Base-by-base conservation (phyloP, 116 monocot species). In the Zostera marina region DNA sequence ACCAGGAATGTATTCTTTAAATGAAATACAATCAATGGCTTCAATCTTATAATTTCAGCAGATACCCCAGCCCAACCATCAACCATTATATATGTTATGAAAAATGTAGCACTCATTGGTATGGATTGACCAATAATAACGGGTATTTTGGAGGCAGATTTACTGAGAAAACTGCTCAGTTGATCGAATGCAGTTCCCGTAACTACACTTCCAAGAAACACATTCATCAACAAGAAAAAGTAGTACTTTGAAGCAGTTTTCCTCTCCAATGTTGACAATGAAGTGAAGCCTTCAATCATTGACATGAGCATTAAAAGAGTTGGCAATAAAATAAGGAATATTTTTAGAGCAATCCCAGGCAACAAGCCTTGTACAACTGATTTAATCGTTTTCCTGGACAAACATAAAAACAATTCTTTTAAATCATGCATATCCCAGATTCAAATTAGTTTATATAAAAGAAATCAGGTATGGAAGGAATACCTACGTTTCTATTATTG, bases 61-160 rank as follows among this genome's bases (percentile, higher is more conserved):
- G 94, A 88, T 70, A 94, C 61, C 40, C 94, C 88, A 54, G 94
- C 74, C 94, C 94, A 94, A 46, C 94, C 94, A 74, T 94, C 94
- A 47, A 94, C 85, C 92, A 93, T 93, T 59, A 93, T 75, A 32
- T 81, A 93, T 39, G 77, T 87, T 11, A 93, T 87, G 66, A 93
- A 93, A 72, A 93, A 93, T 57, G 88, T 84, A 67, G 92, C 92
- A 61, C 81, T 94, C 88, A 84, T 82, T 39, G 94, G 94, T 23
- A 94, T 94, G 11, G 88, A 77, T 42, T 73, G 69, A 21, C 94
- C 94, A 55, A 94, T 63, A 22, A 73, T 82, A 60, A 49, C 62
- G 22, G 94, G 94, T 73, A 88, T 75, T 58, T 79, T 61, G 40
- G 66, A 75, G 60, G 94, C 79, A 62, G 94, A 80, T 55, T 84